Evolutionary conservation across 306 rosid species (phyloP).

Genomic region (Biancaea sappan): DNA sequence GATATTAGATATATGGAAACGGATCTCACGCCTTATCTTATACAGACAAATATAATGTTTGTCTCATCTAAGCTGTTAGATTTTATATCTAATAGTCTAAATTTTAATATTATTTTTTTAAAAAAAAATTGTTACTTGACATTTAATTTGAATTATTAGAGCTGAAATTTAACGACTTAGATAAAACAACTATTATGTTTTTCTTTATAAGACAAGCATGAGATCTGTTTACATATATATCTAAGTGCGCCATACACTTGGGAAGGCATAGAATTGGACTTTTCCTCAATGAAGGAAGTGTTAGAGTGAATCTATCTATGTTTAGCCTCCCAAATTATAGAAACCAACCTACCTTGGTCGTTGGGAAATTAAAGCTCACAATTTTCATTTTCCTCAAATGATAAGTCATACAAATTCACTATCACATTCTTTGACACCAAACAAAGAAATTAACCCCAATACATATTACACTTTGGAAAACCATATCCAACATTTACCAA

Average conservation of each 20-base stretch:
- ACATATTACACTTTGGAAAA: conserved; percentile 20
- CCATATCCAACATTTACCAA: conserved; percentile 38
- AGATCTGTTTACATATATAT: too few species aligned
- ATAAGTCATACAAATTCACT: not conserved
- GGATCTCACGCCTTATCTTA: too few species aligned
- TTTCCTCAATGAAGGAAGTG: not conserved
- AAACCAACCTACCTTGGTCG: conserved; percentile 2
- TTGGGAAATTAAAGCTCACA: not conserved
- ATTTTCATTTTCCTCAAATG: conserved; percentile 21
- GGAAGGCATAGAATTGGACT: conserved; percentile 3
- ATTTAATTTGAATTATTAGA: too few species aligned
- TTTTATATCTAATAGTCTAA: too few species aligned
- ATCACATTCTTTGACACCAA: conserved; percentile 17
- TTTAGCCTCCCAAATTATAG: not conserved
- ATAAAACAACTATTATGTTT: too few species aligned
- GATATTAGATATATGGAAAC: too few species aligned
- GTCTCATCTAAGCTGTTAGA: too few species aligned
- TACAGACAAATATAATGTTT: too few species aligned
- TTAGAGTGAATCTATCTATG: not conserved
- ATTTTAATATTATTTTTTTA: too few species aligned
- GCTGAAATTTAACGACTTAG: too few species aligned
- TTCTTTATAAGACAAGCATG: too few species aligned
- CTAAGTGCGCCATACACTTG: not conserved
- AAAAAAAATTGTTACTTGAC: too few species aligned
- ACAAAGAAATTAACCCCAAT: conserved; percentile 15